Evolutionary conservation across 768 basidiomycete species (phyloP).

Genomic region (Gymnopilus junonius): DNA sequence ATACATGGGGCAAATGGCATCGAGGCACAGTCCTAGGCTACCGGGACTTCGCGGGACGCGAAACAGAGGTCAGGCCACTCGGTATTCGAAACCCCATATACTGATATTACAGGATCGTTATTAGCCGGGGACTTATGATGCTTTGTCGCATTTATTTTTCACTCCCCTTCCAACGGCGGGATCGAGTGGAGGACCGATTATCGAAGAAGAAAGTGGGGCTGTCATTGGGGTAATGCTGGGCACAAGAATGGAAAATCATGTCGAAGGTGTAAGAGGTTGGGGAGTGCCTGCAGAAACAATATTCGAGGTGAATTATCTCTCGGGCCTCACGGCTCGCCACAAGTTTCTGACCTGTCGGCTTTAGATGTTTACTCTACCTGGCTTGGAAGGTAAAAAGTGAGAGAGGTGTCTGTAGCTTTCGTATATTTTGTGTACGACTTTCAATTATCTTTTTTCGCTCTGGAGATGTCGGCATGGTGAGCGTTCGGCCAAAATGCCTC

Average conservation of each 20-base stretch:
- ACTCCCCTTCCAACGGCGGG: conserved; percentile 60
- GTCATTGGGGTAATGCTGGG: conserved; percentile 71
- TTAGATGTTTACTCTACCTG: conserved; percentile 61
- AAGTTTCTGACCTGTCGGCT: not conserved
- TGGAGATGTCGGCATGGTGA: not conserved
- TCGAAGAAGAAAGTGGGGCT: conserved; percentile 62
- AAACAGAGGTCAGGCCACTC: conserved; percentile 48
- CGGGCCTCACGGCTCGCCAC: not conserved
- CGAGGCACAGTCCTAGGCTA: conserved; percentile 58
- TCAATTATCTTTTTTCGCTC: conserved; percentile 14
- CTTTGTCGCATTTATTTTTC: conserved; percentile 60
- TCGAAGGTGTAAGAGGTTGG: conserved; percentile 63
- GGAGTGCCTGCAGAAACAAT: conserved; percentile 66
- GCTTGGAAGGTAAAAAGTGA: conserved; percentile 39
- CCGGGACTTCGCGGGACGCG: conserved; percentile 60
- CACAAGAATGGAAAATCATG: conserved; percentile 56
- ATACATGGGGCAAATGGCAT: conserved; percentile 59
- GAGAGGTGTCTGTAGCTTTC: not conserved
- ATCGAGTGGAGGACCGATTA: conserved; percentile 72
- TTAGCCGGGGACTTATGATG: conserved; percentile 72
- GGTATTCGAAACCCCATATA: not conserved
- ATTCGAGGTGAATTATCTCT: conserved; percentile 50
- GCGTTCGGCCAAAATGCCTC: conserved; percentile 32
- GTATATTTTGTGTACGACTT: not conserved
- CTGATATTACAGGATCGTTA: conserved; percentile 1